These are phyloP conservation scores for Volvox africanus DNA, from an alignment of 139 green algal genomes.

Conservation along the genomic window DNA sequence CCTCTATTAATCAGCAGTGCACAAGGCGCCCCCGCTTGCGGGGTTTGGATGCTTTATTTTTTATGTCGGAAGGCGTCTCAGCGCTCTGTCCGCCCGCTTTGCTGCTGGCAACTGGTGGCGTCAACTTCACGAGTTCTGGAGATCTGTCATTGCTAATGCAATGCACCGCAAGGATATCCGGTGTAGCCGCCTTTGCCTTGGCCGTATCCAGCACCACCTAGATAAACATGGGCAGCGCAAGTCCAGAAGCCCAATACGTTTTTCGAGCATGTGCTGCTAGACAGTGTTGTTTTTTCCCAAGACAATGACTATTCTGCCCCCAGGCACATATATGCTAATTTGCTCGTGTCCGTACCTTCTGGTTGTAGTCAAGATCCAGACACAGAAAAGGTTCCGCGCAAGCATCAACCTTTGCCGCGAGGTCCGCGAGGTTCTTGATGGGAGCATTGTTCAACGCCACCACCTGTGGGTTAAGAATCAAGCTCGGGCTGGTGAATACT, in stretches of 20 bases:
- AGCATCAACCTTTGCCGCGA: conserved; percentile 71
- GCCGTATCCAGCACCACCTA: conserved; percentile 61
- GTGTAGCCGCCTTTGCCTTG: conserved; percentile 67
- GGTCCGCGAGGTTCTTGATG: conserved; percentile 77
- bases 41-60: not conserved
- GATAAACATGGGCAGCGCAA: no score
- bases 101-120: not conserved
- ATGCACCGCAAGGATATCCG: conserved; percentile 82
- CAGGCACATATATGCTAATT: no score
- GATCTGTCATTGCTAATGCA: conserved; percentile 78
- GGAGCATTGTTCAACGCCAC: conserved; percentile 73
- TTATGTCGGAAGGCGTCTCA: not conserved
- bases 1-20: not conserved
- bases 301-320: no score
- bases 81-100: not conserved
- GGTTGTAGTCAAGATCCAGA: conserved; percentile 86
- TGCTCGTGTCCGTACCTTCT: conserved; percentile 50
- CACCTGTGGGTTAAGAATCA: conserved; percentile 61
- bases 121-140: conserved; percentile 61
- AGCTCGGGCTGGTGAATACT: no score
- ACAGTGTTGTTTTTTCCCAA: no score
- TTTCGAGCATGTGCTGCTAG: no score
- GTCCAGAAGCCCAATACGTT: no score
- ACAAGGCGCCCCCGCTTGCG: not conserved
- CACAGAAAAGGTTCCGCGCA: conserved; percentile 69